Base-by-base conservation (phyloP, 148 eudicot genomes). In the Mesembryanthemum crystallinum region DNA sequence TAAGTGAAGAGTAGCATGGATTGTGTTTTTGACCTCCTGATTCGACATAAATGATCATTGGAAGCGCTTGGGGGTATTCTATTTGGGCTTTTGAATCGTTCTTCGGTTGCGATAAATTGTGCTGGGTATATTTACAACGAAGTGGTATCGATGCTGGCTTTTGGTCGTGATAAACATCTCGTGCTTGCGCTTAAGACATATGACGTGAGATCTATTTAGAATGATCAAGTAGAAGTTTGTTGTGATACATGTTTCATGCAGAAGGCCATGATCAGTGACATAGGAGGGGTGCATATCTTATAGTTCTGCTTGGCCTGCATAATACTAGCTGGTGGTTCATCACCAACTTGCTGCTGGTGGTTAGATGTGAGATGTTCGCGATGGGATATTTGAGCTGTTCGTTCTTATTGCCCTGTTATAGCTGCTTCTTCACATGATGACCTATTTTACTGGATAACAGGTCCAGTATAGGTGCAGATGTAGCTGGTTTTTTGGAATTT, bases 81-180 rank as follows among this genome's bases (percentile, higher is more conserved):
- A 64, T 33, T 62, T 60, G 21, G 23, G 35, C 28, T 47, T 73
- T 69, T 39, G 28, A 39, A 49, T 75, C 52, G 49, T 29, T 25
- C 49, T 64, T 52, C 33, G 23, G 71, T 33, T 30, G 32, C 8
- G 64, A 61, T 63, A 52, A 18, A 49, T 71, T 57, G 7, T 39
- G 71, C 37, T 32, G 68, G 68, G 28, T 55, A 11, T 60, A 7
- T 28, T 29, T 20, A 69, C 75, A 23, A n/a, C 49, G 27, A 69
- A 15, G 60, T 64, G 20, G 20, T 63, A 30, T 43, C 1, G 35
- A 43, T 28, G 57, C 72, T 63, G 21, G 27, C 29, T 75, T 37
- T 69, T 32, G 27, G 63, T 63, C 25, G 64, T 74, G 57, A 74
- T 67, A 65, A 67, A 70, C 71, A 60, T 79, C 64, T 57, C 45